A percentile compares a stretch with the other conserved stretches of the same genome.
Conservation (phyloP, 495 filamentous ascomycete species). For the Cercophora sp. region DNA sequence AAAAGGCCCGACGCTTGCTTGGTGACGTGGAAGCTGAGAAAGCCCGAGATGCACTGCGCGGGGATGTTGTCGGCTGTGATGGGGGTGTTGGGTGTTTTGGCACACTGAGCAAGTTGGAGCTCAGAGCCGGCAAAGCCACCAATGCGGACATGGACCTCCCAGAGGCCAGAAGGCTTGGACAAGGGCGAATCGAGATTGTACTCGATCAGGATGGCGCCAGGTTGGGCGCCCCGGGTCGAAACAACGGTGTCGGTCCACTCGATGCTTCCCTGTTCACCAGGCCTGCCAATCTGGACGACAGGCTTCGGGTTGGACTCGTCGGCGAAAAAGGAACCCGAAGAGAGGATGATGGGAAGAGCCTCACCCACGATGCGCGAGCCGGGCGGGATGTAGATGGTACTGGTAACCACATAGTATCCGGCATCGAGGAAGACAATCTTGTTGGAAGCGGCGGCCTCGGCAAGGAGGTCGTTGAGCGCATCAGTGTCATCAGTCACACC, state of each 20-base stretch:
- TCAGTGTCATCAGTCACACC: constrained; percentile 60
- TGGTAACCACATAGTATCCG: constrained; percentile 74
- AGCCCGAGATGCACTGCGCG: constrained; percentile 60
- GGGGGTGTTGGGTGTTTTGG: constrained; percentile 54
- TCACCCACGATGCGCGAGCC: constrained; percentile 75
- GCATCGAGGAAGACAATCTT: constrained; percentile 83
- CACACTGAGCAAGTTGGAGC: constrained; percentile 67
- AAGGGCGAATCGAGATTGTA: constrained; percentile 71
- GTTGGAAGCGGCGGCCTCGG: constrained; percentile 46
- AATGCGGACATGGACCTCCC: constrained; percentile 84
- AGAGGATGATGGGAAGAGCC: constrained; percentile 80
- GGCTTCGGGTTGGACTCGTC: constrained; percentile 61
- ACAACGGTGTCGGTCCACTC: constrained; percentile 81
- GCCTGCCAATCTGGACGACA: constrained; percentile 68
- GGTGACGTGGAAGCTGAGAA: constrained; percentile 66
- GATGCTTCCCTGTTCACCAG: constrained; percentile 66
- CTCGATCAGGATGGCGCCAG: constrained; percentile 80
- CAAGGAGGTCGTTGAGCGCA: constrained; percentile 62
- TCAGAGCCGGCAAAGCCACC: constrained; percentile 75
- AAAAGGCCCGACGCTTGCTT: constrained; percentile 50
- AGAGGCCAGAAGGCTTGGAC: constrained; percentile 68
- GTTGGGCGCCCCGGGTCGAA: constrained; percentile 64
- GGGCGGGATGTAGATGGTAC: constrained; percentile 71
- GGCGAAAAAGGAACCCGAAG: constrained; percentile 59
- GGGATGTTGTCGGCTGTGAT: constrained; percentile 38